These are phyloP conservation scores for Suillus subluteus DNA, from an alignment of 768 basidiomycete genomes.

Conservation along the genomic window DNA sequence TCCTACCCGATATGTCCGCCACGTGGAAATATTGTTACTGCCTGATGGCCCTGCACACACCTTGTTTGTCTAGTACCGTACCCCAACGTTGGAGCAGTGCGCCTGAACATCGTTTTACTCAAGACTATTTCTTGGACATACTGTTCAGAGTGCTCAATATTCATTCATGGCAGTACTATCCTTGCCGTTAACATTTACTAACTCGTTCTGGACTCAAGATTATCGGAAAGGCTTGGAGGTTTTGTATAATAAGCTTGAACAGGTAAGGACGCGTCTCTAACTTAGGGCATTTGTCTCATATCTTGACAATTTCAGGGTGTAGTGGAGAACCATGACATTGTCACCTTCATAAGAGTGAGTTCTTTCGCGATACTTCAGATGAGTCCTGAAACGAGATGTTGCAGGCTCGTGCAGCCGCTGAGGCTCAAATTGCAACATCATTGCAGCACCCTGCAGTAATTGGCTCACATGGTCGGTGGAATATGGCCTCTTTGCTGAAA, in stretches of 20 bases:
- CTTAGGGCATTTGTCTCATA: constrained; percentile 16
- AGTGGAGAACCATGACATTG: constrained; percentile 81
- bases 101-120: constrained; percentile 18
- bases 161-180: constrained; percentile 81
- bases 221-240: constrained; percentile 83
- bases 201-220: constrained; percentile 96
- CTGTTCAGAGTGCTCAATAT: background rate
- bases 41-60: constrained; percentile 6
- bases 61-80: constrained; percentile 13
- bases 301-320: constrained; percentile 56
- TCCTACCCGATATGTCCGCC: constrained; percentile 6
- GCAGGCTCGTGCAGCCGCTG: constrained; percentile 75
- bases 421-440: constrained; percentile 62
- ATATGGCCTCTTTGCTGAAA: constrained; percentile 16
- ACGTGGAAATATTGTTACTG: constrained; percentile 15
- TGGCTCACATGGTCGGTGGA: constrained; percentile 50
- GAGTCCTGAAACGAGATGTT: constrained; percentile 14
- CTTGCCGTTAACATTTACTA: constrained; percentile 85
- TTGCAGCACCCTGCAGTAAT: constrained; percentile 56
- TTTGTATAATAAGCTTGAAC: constrained; percentile 75
- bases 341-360: constrained; percentile 79
- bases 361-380: constrained; percentile 8
- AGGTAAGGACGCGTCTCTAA: constrained; percentile 46
- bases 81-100: constrained; percentile 5
- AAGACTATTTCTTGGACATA: constrained; percentile 5